A percentile compares a stretch with the other conserved stretches of the same genome.
phyloP scores from a whole-genome alignment of 2,329 filamentous ascomycete genomes.

The Zarea fungicola region DNA sequence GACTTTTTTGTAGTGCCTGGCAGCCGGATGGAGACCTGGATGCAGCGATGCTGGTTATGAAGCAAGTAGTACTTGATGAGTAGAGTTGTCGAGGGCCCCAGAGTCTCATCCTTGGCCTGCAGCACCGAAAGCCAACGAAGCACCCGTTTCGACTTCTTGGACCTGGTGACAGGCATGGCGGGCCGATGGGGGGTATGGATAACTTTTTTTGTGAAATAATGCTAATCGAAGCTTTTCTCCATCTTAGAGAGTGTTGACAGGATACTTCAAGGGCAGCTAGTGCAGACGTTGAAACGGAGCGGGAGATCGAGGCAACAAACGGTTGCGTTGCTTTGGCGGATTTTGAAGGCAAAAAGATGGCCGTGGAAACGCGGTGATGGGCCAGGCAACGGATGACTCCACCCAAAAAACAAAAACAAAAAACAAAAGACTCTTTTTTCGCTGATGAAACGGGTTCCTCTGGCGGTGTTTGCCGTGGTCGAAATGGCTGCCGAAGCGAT shows the following conservation, averaged over 20 bases:
- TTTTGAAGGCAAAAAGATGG: not conserved
- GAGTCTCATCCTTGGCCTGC: constrained; percentile 34
- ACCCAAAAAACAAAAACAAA: too few relatives aligned
- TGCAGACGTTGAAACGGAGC: not conserved
- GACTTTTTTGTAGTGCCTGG: constrained; percentile 23
- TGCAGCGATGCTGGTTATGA: constrained; percentile 25
- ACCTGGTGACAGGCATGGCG: constrained; percentile 23
- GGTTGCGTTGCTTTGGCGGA: not conserved
- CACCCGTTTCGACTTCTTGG: constrained; percentile 31
- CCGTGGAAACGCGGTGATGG: not conserved
- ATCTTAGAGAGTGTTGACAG: constrained; percentile 11
- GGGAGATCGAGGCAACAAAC: not conserved
- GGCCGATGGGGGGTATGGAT: constrained; percentile 11
- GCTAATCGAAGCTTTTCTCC: constrained; percentile 12
- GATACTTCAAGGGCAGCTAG: not conserved
- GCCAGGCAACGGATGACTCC: too few relatives aligned
- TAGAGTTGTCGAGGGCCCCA: constrained; percentile 26
- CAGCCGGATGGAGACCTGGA: constrained; percentile 25
- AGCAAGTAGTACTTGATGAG: constrained; percentile 28
- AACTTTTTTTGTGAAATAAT: constrained; percentile 14
- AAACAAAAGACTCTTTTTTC: too few relatives aligned
- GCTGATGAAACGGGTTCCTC: not conserved
- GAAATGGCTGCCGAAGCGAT: not conserved
- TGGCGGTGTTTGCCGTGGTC: not conserved
- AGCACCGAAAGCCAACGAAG: constrained; percentile 25